These are phyloP conservation scores for Myxozyma geophila DNA, from an alignment of 805 yeast genomes.

Conservation along the genomic window DNA sequence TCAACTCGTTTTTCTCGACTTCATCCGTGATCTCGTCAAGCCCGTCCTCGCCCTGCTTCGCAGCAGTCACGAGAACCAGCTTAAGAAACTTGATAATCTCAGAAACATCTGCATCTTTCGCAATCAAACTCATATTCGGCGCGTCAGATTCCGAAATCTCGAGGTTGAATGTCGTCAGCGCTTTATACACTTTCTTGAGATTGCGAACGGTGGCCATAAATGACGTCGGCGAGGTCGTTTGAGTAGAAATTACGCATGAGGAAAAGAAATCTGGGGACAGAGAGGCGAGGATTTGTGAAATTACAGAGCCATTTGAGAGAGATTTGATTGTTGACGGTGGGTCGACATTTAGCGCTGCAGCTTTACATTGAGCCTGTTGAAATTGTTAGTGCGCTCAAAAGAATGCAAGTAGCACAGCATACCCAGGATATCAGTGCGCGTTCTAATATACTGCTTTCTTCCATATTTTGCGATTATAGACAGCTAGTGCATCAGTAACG, in stretches of 20 bases:
- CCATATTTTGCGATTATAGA: neutral
- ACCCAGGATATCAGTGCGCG: conserved; percentile 20
- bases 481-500: neutral
- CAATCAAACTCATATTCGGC: conserved; percentile 34
- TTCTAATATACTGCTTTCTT: neutral
- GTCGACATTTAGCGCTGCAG: neutral
- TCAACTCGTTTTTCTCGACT: neutral
- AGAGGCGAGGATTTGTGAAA: conserved; percentile 21
- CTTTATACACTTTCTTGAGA: conserved; percentile 24
- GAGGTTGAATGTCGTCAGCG: conserved; percentile 14
- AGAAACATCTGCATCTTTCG: conserved; percentile 23
- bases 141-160: neutral
- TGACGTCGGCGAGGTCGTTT: conserved; percentile 6
- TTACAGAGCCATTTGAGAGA: conserved; percentile 21
- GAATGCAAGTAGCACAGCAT: neutral
- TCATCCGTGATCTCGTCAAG: conserved; percentile 5
- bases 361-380: conserved; percentile 3
- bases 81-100: conserved; percentile 23
- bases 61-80: conserved; percentile 12
- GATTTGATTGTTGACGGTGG: conserved; percentile 2
- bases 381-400: neutral
- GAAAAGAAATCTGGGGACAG: conserved; percentile 17
- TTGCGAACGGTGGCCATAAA: conserved; percentile 30
- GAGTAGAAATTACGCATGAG: conserved; percentile 7
- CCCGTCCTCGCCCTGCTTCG: neutral